These are phyloP conservation scores for Dalechampia spathulata DNA, from an alignment of 441 rosid genomes.

Conservation along the genomic window DNA sequence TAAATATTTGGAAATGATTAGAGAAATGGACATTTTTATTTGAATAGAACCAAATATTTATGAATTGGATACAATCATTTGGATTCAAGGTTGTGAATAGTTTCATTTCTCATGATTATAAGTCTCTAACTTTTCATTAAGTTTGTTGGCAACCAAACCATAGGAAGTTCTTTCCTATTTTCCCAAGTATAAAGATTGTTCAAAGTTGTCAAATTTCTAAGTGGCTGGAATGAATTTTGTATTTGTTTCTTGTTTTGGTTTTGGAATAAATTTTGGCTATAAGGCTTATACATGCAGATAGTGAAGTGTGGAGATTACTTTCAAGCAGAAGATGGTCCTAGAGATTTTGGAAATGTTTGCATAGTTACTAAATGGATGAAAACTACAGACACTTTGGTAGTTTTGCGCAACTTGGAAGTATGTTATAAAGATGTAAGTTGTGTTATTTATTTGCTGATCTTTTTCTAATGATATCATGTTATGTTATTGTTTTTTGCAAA, in stretches of 20 bases:
- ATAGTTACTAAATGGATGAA: constrained; percentile 46
- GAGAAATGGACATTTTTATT: too few species aligned
- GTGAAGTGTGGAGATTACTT: constrained; percentile 82
- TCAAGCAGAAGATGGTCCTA: constrained; percentile 67
- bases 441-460: neutral
- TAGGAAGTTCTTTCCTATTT: too few species aligned
- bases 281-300: constrained; percentile 30
- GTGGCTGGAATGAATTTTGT: too few species aligned
- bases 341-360: constrained; percentile 71
- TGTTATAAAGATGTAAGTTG: constrained; percentile 57
- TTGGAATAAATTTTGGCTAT: constrained; percentile 6
- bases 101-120: too few species aligned
- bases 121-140: too few species aligned
- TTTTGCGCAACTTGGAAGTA: constrained; percentile 68
- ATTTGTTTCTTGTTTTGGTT: neutral
- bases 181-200: too few species aligned
- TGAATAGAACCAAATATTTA: too few species aligned
- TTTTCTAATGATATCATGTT: neutral
- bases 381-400: constrained; percentile 46
- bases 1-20: too few species aligned
- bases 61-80: too few species aligned
- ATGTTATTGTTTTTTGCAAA: neutral
- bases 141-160: too few species aligned
- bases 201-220: too few species aligned
- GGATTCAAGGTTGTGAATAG: too few species aligned